Percentiles rank a stretch among this genome's conserved stretches.
phyloP scores from a whole-genome alignment of 2,329 filamentous ascomycete species.

The Ilyonectria sp. region DNA sequence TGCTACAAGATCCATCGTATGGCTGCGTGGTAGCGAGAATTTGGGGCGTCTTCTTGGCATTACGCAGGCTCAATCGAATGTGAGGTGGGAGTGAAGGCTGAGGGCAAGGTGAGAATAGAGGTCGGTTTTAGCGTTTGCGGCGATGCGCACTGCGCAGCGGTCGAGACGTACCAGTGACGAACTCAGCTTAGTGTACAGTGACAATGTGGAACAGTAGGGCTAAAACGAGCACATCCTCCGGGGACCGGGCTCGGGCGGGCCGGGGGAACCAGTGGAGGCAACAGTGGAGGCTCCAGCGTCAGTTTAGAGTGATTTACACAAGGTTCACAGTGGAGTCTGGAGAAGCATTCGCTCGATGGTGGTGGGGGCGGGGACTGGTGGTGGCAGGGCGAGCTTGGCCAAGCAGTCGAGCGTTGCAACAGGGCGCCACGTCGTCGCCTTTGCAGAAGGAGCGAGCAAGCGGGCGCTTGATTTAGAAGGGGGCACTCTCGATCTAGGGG shows the following conservation, averaged over 20 bases:
- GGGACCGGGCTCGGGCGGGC: not conserved
- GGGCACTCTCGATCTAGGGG: no score
- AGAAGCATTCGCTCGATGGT: no score
- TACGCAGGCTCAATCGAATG: not conserved
- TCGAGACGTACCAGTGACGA: not conserved
- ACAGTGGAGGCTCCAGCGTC: not conserved
- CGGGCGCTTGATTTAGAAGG: no score
- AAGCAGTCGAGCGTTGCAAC: no score
- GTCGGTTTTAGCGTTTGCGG: constrained; percentile 8
- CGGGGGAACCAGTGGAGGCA: not conserved
- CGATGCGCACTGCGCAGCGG: not conserved
- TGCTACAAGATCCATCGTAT: no score
- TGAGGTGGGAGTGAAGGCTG: not conserved
- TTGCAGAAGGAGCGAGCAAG: no score
- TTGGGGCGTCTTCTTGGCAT: not conserved
- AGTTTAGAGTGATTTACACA: not conserved
- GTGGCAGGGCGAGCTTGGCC: no score
- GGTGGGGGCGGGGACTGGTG: no score
- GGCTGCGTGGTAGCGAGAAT: not conserved
- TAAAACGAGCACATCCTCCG: not conserved
- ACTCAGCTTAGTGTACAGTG: not conserved
- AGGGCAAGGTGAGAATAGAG: constrained; percentile 2
- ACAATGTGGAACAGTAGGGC: not conserved
- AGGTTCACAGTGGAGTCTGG: not conserved
- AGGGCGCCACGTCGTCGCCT: no score